Percentiles rank a stretch among this genome's conserved stretches.
phyloP scores from a whole-genome alignment of 805 yeast species.

The Ogataea parapolymorpha region DNA sequence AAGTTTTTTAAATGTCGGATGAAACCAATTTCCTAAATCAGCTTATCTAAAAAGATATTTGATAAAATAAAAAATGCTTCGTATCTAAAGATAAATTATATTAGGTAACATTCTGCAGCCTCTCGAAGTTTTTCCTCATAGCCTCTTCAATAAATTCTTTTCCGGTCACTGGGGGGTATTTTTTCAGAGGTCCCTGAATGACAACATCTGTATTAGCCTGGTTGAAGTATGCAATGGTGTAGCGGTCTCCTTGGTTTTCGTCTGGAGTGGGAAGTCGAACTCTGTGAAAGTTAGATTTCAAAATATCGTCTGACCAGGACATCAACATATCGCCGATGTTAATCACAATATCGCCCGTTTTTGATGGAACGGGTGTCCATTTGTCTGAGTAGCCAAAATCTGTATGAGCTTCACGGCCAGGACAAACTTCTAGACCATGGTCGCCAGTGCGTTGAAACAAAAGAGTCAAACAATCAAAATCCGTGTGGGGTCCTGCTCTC shows the following conservation, averaged over 20 bases:
- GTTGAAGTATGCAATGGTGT: constrained; percentile 35
- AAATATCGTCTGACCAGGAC: constrained; percentile 36
- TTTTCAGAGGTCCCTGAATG: constrained; percentile 29
- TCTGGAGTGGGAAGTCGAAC: constrained; percentile 30
- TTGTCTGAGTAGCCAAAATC: constrained; percentile 34
- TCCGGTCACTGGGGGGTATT: constrained; percentile 31
- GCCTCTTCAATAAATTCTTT: constrained; percentile 33
- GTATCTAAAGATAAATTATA: too few species aligned
- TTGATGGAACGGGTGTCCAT: constrained; percentile 35
- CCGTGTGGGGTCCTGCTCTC: constrained; percentile 39
- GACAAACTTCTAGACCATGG: constrained; percentile 36
- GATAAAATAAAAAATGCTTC: too few species aligned
- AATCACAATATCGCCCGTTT: constrained; percentile 34
- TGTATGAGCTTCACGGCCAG: constrained; percentile 36
- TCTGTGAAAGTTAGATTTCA: constrained; percentile 36
- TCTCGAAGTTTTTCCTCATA: constrained; percentile 32
- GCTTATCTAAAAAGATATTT: too few species aligned
- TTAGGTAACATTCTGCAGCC: constrained; percentile 4
- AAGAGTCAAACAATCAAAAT: constrained; percentile 35
- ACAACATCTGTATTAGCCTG: constrained; percentile 35
- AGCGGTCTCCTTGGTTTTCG: constrained; percentile 32
- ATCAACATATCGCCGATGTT: constrained; percentile 39
- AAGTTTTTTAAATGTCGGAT: too few species aligned
- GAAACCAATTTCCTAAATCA: too few species aligned
- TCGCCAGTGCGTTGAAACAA: constrained; percentile 36